phyloP scores from a whole-genome alignment of 345 rosid genomes.

The Arabidopsis arenosa region DNA sequence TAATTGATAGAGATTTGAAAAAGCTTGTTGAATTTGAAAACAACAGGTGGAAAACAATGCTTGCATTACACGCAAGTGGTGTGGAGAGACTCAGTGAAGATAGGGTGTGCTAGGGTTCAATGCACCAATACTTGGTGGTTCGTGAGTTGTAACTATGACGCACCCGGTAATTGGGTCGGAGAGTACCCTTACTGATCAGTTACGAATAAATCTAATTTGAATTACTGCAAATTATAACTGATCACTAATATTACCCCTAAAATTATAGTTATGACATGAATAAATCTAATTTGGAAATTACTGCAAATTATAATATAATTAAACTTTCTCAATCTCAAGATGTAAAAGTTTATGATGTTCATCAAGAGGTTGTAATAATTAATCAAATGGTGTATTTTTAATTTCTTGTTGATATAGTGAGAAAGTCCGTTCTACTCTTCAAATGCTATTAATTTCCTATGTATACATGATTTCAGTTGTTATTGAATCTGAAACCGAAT shows the following conservation, averaged over 20 bases:
- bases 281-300: neutral
- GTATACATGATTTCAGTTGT: too few species aligned
- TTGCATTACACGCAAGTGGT: constrained; percentile 80
- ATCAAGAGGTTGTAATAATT: constrained; percentile 6
- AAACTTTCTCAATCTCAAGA: neutral
- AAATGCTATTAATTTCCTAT: neutral
- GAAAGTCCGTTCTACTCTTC: neutral
- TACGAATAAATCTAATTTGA: neutral
- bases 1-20: neutral
- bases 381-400: neutral
- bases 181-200: constrained; percentile 37
- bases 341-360: constrained; percentile 6
- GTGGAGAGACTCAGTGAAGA: constrained; percentile 56
- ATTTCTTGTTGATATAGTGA: neutral
- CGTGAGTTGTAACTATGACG: constrained; percentile 61
- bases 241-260: neutral
- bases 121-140: constrained; percentile 61
- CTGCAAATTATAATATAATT: neutral
- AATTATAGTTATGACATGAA: neutral
- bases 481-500: too few species aligned
- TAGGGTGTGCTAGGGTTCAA: constrained; percentile 72
- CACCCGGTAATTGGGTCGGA: constrained; percentile 56
- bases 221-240: neutral
- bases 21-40: neutral
- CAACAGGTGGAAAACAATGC: constrained; percentile 48